Evolutionary conservation across 352 stramenopile species (phyloP).

Genomic region (Pilasporangium apinafurcum): DNA sequence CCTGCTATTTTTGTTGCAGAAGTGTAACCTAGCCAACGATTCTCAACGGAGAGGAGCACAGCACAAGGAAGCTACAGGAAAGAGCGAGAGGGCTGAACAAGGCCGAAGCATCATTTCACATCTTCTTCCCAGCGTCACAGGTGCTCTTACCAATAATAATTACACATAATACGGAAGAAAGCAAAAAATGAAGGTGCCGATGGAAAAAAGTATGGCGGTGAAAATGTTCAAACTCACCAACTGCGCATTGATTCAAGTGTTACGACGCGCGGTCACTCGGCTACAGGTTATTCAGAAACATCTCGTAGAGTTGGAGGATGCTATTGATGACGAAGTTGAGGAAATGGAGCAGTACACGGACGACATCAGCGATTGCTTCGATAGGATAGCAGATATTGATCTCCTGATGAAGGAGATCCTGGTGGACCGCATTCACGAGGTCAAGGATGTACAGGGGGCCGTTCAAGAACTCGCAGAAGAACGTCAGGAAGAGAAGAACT

Average conservation of each 20-base stretch:
- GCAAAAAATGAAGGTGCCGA: too few species aligned
- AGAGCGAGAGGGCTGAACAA: too few species aligned
- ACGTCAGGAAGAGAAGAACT: constrained; percentile 27
- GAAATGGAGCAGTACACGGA: constrained; percentile 33
- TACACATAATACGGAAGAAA: too few species aligned
- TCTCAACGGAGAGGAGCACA: too few species aligned
- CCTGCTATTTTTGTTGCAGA: too few species aligned
- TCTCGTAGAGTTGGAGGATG: constrained; percentile 21
- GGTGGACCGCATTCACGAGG: constrained; percentile 19
- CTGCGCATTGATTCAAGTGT: constrained; percentile 30
- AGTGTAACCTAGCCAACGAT: too few species aligned
- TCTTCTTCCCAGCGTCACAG: too few species aligned
- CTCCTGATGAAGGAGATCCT: constrained; percentile 29
- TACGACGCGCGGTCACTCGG: constrained; percentile 22
- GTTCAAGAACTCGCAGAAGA: constrained; percentile 28
- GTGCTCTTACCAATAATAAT: too few species aligned
- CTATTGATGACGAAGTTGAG: constrained; percentile 27
- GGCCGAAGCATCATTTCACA: too few species aligned
- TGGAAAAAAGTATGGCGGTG: too few species aligned
- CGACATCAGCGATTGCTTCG: constrained; percentile 35
- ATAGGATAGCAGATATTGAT: constrained; percentile 34
- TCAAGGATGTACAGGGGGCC: constrained; percentile 19
- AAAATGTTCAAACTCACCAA: too few species aligned
- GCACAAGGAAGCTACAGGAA: too few species aligned
- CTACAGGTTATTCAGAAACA: constrained; percentile 25